These are phyloP conservation scores for Coix lacrymajobi DNA, from an alignment of 176 grass and related monocot species.

Conservation along the genomic window DNA sequence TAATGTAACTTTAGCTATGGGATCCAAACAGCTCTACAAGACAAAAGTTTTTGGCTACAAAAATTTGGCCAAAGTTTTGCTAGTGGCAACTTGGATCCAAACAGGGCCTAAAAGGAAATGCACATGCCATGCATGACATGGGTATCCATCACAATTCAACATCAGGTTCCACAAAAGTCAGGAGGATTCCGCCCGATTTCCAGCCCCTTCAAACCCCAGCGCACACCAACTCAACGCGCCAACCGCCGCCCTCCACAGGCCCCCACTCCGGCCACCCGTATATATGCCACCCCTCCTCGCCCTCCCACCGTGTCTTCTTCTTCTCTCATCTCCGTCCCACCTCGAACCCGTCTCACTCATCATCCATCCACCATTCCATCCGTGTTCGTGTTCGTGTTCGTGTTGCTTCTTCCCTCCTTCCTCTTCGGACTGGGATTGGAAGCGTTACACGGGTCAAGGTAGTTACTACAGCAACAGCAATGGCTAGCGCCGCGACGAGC, in stretches of 20 bases:
- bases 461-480: background rate
- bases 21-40: too few species aligned
- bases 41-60: too few species aligned
- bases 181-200: slow-evolving; percentile 34
- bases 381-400: background rate
- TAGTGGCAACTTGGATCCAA: too few species aligned
- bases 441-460: background rate
- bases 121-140: background rate
- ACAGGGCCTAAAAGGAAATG: background rate
- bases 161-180: background rate
- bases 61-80: too few species aligned
- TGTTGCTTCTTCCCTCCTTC: background rate
- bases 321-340: background rate
- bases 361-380: background rate
- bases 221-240: slow-evolving; percentile 51
- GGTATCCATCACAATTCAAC: slow-evolving; percentile 2
- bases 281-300: background rate
- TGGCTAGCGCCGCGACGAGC: background rate
- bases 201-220: slow-evolving; percentile 35
- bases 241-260: background rate
- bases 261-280: slow-evolving; percentile 4
- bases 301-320: background rate
- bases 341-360: background rate
- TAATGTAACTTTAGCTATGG: too few species aligned
- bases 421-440: background rate